phyloP scores from a whole-genome alignment of 306 rosid species.

The Erythrophleum fordii region DNA sequence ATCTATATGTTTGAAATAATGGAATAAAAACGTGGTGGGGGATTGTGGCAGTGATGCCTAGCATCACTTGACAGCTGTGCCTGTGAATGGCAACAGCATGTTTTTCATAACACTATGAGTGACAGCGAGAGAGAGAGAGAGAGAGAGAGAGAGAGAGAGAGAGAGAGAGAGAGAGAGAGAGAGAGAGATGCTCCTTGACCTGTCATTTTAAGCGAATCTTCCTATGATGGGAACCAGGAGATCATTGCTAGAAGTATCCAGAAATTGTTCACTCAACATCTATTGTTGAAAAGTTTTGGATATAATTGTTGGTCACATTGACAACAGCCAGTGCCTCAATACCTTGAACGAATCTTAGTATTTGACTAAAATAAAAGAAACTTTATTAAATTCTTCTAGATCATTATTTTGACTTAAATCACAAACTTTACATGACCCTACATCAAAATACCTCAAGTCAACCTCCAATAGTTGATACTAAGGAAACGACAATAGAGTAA shows the following conservation, averaged over 20 bases:
- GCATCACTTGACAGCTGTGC: background rate
- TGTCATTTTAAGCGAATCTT: background rate
- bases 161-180: too few relatives aligned
- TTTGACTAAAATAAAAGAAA: background rate
- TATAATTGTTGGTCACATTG: background rate
- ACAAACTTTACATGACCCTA: too few relatives aligned
- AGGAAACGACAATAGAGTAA: background rate
- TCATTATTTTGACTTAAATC: background rate
- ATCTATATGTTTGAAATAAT: background rate
- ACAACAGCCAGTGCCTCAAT: background rate
- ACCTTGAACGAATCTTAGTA: background rate
- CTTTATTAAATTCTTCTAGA: constrained; percentile 6
- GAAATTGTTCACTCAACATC: background rate
- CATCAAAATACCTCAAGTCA: constrained; percentile 1
- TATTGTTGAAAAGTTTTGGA: background rate
- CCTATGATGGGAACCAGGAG: background rate
- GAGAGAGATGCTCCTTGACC: background rate
- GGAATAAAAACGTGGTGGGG: background rate
- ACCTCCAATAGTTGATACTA: background rate
- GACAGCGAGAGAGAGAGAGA: background rate
- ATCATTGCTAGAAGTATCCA: constrained; percentile 1
- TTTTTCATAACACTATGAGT: background rate
- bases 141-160: too few relatives aligned
- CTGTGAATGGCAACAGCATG: background rate
- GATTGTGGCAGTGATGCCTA: background rate